Evolutionary conservation across 495 filamentous ascomycete species (phyloP), one percentile per base, ranked within the genome.

Genomic region (Oleoguttula mirabilis): DNA sequence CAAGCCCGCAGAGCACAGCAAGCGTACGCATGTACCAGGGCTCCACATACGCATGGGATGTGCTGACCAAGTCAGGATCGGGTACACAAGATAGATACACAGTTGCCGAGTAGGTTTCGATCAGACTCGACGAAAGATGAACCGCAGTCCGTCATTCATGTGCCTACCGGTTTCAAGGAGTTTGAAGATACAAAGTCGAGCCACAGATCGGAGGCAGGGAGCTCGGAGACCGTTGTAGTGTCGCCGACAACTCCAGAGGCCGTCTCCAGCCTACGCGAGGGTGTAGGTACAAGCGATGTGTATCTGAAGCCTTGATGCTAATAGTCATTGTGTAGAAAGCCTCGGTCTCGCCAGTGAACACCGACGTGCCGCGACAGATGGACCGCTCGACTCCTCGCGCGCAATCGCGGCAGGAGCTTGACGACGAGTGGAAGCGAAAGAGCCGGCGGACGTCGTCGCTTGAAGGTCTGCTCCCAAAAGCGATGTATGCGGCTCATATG

Each of bases 111-210:
- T 3, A 7, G 12, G 1, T 2, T 28, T 2, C 37, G 45, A 10
- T 24, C 41, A 12, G 30, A 27, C 10, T 34, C 47, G 5, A 7
- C 32, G 10, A 84, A 88, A 40, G 73, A 77, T 47, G 64, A 67
- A 39, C 73, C 83, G 17, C 69, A 79, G 43, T 93, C 86, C 2
- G 86, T 90, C 36, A 93, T 94, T 52, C 85, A 92, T 64, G 84
- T 81, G 16, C 86, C 86, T 3, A 63, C 80, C 50, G 81, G 79
- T 28, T 93, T 87, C 62, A 69, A 73, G 36, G 70, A 71, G 41
- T 88, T 88, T 71, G 82, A 21, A 34, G 48, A 39, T 4, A 19
- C 15, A 5, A 42, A 19, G 4, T 32, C 48, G 15, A 30, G 11
- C 12, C 22, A 30, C 15, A 44, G 50, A 6, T 61, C 60, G 2